These are phyloP conservation scores for Tetradesmus obliquus DNA, from an alignment of 139 green algal genomes.

Conservation along the genomic window DNA sequence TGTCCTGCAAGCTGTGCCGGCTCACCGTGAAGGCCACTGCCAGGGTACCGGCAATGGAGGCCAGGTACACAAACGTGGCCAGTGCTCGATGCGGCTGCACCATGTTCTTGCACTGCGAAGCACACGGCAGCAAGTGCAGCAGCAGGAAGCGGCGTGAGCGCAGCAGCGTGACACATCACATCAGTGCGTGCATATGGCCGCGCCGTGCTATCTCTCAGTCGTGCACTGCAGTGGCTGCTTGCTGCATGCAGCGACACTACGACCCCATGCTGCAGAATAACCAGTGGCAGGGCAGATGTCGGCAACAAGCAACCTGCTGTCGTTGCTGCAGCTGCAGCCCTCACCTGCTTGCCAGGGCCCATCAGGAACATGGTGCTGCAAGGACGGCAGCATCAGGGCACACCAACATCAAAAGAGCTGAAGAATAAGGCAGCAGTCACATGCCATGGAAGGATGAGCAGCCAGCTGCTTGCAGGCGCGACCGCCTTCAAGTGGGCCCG, in stretches of 20 bases:
- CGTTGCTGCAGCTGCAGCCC: not conserved
- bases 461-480: not conserved
- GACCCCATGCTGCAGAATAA: not conserved
- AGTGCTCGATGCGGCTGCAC: conserved; percentile 67
- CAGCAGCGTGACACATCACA: not conserved
- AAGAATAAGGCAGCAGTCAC: not conserved
- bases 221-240: no score
- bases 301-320: no score
- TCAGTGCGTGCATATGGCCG: no score
- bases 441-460: no score
- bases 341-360: conserved; percentile 70
- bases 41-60: conserved; percentile 67
- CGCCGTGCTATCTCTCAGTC: not conserved
- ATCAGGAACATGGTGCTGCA: conserved; percentile 66
- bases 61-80: conserved; percentile 74
- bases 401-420: not conserved
- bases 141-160: not conserved
- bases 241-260: no score
- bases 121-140: not conserved
- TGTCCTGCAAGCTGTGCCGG: not conserved
- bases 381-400: not conserved
- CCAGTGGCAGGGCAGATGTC: no score
- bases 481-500: no score
- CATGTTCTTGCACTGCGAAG: conserved; percentile 66
- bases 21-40: conserved; percentile 61